Conservation (phyloP, 192 early-diverging fungal genomes). For the Coemansia furcata region DNA sequence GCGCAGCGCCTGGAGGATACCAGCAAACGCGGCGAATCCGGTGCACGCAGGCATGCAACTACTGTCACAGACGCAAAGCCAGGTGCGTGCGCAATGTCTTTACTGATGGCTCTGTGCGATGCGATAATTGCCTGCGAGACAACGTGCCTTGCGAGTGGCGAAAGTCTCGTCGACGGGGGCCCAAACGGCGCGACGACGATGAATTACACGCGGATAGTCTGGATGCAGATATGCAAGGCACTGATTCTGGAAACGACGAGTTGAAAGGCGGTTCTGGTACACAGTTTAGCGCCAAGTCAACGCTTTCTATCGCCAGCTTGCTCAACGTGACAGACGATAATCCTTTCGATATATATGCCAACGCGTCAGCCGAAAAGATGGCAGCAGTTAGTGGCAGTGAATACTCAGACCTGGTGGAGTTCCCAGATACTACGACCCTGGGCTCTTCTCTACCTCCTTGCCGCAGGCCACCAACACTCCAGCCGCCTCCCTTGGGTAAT, state of each 20-base stretch:
- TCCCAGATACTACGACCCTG: neutral
- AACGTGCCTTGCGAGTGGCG: conserved; percentile 31
- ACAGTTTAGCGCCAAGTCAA: neutral
- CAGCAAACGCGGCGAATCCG: conserved; percentile 18
- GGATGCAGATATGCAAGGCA: neutral
- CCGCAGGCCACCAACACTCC: conserved; percentile 6
- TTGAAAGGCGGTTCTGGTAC: neutral
- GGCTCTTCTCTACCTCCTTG: neutral
- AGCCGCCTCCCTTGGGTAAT: neutral
- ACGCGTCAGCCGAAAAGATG: neutral
- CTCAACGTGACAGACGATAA: conserved; percentile 18
- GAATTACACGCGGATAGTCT: neutral
- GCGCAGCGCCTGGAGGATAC: neutral
- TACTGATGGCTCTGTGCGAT: conserved; percentile 27
- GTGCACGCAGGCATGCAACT: conserved; percentile 37
- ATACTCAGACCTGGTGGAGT: neutral
- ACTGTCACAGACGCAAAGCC: conserved; percentile 42
- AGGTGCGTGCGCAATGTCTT: conserved; percentile 37
- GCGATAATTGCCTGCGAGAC: conserved; percentile 40
- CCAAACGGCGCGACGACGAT: conserved; percentile 14
- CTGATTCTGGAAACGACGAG: neutral
- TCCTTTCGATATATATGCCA: neutral
- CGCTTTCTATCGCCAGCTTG: conserved; percentile 20
- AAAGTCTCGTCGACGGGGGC: conserved; percentile 29
- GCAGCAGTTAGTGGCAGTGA: neutral